Percentiles rank a stretch among this genome's conserved stretches.
Evolutionary conservation across 352 stramenopile species (phyloP).

Genomic region (Pythium aristosporum): DNA sequence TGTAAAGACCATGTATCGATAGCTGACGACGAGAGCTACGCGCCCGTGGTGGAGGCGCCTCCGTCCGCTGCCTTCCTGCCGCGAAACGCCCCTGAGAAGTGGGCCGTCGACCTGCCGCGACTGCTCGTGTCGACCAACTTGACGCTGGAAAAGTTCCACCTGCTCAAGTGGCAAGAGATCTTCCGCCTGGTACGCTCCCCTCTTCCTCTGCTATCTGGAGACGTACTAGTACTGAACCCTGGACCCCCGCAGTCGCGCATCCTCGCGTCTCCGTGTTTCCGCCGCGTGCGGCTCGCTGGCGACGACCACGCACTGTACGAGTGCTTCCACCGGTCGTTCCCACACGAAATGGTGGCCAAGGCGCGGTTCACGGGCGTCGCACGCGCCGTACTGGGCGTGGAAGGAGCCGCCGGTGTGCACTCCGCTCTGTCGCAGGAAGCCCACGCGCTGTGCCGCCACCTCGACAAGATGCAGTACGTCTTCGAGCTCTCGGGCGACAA

Average conservation of each 20-base stretch:
- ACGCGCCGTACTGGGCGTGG: slow-evolving; percentile 50
- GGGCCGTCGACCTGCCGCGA: slow-evolving; percentile 18
- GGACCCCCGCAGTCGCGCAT: slow-evolving; percentile 31
- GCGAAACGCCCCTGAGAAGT: slow-evolving; percentile 10
- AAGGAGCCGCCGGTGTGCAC: slow-evolving; percentile 24
- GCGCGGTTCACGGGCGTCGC: slow-evolving; percentile 65
- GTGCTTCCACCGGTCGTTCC: slow-evolving; percentile 67
- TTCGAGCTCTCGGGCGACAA: slow-evolving; percentile 56
- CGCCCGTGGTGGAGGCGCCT: background rate
- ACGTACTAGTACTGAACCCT: no score
- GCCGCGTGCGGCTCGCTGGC: slow-evolving; percentile 46
- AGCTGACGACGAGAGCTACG: slow-evolving; percentile 1
- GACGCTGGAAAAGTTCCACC: slow-evolving; percentile 62
- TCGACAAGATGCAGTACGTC: slow-evolving; percentile 62
- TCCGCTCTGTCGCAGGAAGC: slow-evolving; percentile 26
- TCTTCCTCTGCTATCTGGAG: background rate
- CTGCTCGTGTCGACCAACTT: slow-evolving; percentile 36
- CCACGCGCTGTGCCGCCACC: slow-evolving; percentile 43
- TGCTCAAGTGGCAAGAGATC: slow-evolving; percentile 64
- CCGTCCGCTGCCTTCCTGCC: background rate
- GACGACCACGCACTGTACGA: slow-evolving; percentile 69
- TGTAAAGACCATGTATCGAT: background rate
- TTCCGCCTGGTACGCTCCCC: slow-evolving; percentile 37
- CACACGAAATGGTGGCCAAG: slow-evolving; percentile 65
- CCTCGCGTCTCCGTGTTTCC: slow-evolving; percentile 44